phyloP scores from a whole-genome alignment of 2,329 filamentous ascomycete species.

The Apiospora saccharicola region DNA sequence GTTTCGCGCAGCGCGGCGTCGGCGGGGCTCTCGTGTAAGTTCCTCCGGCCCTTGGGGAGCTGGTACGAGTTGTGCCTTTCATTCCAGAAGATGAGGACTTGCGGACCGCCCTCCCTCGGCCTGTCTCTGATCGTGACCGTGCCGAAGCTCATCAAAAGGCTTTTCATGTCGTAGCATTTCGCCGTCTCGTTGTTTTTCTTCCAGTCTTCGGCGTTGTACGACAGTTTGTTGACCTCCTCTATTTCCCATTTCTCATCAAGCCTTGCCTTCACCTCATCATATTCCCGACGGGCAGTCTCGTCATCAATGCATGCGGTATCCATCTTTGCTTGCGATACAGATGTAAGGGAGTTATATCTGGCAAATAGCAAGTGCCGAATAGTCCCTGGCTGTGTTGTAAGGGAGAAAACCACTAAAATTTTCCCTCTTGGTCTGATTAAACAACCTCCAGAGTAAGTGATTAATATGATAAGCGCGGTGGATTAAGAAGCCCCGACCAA shows the following conservation, averaged over 20 bases:
- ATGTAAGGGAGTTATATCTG: background rate
- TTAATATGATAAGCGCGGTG: background rate
- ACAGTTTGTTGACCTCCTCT: background rate
- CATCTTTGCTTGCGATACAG: background rate
- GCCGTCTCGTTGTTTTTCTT: background rate
- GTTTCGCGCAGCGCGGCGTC: constrained; percentile 17
- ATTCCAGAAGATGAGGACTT: constrained; percentile 25
- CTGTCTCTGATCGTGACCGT: constrained; percentile 27
- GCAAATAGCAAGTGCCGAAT: background rate
- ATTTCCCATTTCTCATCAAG: background rate
- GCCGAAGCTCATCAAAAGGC: constrained; percentile 28
- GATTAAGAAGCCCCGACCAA: background rate
- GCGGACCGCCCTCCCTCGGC: background rate
- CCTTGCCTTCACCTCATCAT: background rate
- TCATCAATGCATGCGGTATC: background rate
- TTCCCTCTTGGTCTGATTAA: background rate
- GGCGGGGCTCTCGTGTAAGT: background rate
- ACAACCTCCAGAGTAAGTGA: background rate
- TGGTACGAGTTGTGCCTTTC: constrained; percentile 22
- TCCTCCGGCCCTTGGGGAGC: constrained; percentile 25
- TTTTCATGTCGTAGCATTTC: constrained; percentile 17
- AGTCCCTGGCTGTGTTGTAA: background rate
- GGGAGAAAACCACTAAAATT: background rate
- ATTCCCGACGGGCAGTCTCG: background rate
- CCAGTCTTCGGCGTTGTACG: background rate